Evolutionary conservation across 192 early-diverging fungal species (phyloP), one percentile per base, ranked within the genome.

Genomic region (Dissophora globulifera): DNA sequence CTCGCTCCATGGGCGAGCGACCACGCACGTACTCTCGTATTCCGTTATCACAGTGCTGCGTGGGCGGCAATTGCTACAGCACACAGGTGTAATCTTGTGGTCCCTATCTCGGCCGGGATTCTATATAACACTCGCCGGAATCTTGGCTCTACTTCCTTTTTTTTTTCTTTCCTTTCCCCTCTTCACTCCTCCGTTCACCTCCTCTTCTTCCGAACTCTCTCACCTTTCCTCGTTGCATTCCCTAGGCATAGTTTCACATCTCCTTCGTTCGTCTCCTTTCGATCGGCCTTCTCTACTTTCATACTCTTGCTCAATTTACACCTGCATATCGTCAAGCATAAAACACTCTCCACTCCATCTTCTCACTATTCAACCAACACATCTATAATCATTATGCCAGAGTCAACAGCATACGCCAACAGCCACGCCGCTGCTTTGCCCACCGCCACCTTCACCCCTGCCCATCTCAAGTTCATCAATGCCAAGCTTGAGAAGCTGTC

Each of bases 391-490:
- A 50, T 50, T n/a, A 62, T 76, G 70, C 70, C 70, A 64, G 70
- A 75, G 22, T 58, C 70, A 40, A 75, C 70, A 38, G 19, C 33
- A 6, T 13, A 38, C 35, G 7, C 6, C 35, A 38, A 13, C 57
- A 53, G 54, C 42, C 32, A 7, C 42, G 25, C 50, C 29, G 19
- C 55, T 17, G 50, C 50, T 33, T 22, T 41, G 13, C 26, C 54
- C 27, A 41, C 62, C 40, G 45, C 63, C 41, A 55, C 57, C 45
- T 86, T 89, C 66, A 84, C 84, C 30, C 78, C 82, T 20, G 85
- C 81, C 41, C 85, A 90, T 69, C 84, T 96, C 72, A 81, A 84
- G 56, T 81, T 84, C 81, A 84, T 94, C 72, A 96, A 96, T 84
- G 79, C 85, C 63, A 81, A 85, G 54, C 89, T 95, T 26, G 78